Evolutionary conservation across 1,284 basidiomycete species (phyloP), one percentile per base, ranked within the genome.

Genomic region (Cutaneotrichosporon cavernicola): DNA sequence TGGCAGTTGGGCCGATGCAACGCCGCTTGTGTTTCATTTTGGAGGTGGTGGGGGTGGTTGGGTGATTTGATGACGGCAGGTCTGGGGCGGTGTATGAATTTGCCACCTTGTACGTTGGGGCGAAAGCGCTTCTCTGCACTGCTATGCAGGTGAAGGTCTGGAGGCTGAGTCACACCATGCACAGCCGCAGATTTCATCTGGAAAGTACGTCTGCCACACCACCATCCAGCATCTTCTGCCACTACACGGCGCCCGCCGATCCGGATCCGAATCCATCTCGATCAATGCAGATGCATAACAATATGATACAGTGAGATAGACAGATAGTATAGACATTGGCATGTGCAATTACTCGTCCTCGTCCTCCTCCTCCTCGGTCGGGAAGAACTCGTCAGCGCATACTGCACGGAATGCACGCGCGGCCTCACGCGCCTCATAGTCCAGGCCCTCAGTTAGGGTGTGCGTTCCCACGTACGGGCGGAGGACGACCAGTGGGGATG

Each of bases 321-420:
- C 34, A n/a, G 18, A n/a, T 16, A 46, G 18, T 26, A 26, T 26
- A 26, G 26, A 26, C 26, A 26, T n/a, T n/a, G n/a, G n/a, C n/a
- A 46, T 56, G 32, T 63, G 36, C 56, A 46, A 38, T 32, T 5
- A 51, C 26, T n/a, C 52, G 14, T 56, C 47, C 47, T 59, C 46
- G 21, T 82, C 79, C 43, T 82, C 70, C 7, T 79, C 80, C 43
- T 82, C 68, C 11, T 80, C 77, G 34, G 84, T 84, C 82, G 85
- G 86, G 63, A 87, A 85, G 62, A 75, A 81, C 14, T 75, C 76
- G 9, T 66, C 68, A 22, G 56, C 66, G 21, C 50, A 51, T 1
- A 77, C 70, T 1, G 60, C 64, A 61, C 63, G 64, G 61, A 73
- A 80, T 14, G 73, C 78, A 26, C 46, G 61, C 62, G 70, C 68